These are phyloP conservation scores for Gossypium herbaceum DNA, from an alignment of 345 rosid genomes.

Conservation along the genomic window DNA sequence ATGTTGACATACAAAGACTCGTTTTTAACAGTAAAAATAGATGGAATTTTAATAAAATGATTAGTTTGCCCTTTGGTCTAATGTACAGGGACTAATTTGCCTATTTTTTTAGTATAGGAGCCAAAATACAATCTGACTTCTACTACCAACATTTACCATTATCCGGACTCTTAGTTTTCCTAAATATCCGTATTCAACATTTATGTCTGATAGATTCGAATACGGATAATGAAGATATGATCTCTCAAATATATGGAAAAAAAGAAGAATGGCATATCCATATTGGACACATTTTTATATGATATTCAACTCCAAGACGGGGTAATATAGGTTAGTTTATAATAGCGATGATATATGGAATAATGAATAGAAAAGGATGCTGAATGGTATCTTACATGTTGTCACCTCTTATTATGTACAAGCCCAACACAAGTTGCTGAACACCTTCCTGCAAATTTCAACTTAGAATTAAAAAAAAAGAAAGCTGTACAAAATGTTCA, in stretches of 20 bases:
- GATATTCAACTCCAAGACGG: background rate
- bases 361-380: conserved; percentile 4
- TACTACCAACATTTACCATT: no score
- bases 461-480: background rate
- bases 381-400: conserved; percentile 57
- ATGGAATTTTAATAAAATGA: no score
- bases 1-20: no score
- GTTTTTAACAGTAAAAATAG: no score
- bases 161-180: background rate
- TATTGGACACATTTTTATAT: background rate
- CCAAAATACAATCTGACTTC: no score
- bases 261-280: background rate
- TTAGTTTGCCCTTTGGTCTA: no score
- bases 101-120: no score
- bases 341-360: background rate
- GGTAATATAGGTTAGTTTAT: background rate
- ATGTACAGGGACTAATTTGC: no score
- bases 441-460: conserved; percentile 78
- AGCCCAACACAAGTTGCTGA: conserved; percentile 82
- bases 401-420: conserved; percentile 96
- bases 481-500: background rate
- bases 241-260: background rate
- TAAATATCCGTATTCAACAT: background rate
- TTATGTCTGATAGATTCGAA: background rate
- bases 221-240: background rate